Percentiles rank a stretch among this genome's conserved stretches.
These are phyloP conservation scores for Candida awuae DNA, from an alignment of 805 yeast genomes.

Conservation along the genomic window DNA sequence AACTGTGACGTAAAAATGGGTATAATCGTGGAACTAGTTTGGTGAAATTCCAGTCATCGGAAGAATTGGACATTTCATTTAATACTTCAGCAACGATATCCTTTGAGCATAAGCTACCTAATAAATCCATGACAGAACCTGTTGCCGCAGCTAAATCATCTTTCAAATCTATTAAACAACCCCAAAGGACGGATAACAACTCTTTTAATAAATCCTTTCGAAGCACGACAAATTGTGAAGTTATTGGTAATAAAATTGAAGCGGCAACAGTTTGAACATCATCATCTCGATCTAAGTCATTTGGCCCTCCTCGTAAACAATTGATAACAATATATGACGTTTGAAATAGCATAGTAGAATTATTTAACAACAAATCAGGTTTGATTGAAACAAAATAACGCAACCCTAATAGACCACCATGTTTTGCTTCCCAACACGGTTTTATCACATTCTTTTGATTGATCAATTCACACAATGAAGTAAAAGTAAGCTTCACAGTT, in stretches of 20 bases:
- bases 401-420: slow-evolving; percentile 93
- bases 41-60: slow-evolving; percentile 43
- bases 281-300: slow-evolving; percentile 92
- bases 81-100: slow-evolving; percentile 66
- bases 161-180: slow-evolving; percentile 68
- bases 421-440: slow-evolving; percentile 93
- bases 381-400: slow-evolving; percentile 87
- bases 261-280: slow-evolving; percentile 98
- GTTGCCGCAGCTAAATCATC: slow-evolving; percentile 94
- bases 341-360: slow-evolving; percentile 52
- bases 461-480: slow-evolving; percentile 58
- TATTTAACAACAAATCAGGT: slow-evolving; percentile 60
- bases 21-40: slow-evolving; percentile 80
- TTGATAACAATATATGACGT: slow-evolving; percentile 81
- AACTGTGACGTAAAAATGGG: slow-evolving; percentile 91
- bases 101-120: slow-evolving; percentile 81
- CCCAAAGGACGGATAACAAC: slow-evolving; percentile 75
- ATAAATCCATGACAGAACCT: slow-evolving; percentile 90
- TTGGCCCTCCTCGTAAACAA: slow-evolving; percentile 50
- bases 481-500: slow-evolving; percentile 53
- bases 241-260: slow-evolving; percentile 83
- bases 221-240: slow-evolving; percentile 71
- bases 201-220: slow-evolving; percentile 43
- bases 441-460: slow-evolving; percentile 42
- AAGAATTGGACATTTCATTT: slow-evolving; percentile 44